phyloP scores from a whole-genome alignment of 2,329 filamentous ascomycete genomes.

The Fusarium continuum region DNA sequence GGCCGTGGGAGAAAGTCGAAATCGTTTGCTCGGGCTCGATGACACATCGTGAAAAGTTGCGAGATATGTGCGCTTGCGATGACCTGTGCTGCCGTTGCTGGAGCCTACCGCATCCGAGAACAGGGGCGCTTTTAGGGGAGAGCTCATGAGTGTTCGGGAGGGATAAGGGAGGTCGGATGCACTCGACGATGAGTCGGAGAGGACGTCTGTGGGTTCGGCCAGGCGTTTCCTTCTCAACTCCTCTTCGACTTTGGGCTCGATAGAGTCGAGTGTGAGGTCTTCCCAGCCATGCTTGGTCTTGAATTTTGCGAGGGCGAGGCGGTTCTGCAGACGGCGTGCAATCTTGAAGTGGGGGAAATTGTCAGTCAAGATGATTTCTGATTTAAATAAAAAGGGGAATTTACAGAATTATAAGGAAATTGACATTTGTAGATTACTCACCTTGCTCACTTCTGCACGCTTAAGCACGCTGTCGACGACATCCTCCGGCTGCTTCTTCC shows the following conservation, averaged over 20 bases:
- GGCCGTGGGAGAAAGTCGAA: slow-evolving; percentile 69
- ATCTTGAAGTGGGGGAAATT: slow-evolving; percentile 67
- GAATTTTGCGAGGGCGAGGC: slow-evolving; percentile 93
- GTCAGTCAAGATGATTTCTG: slow-evolving; percentile 23
- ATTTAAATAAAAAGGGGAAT: background rate
- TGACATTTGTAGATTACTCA: slow-evolving; percentile 50
- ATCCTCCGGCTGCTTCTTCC: slow-evolving; percentile 70
- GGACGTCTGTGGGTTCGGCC: slow-evolving; percentile 71
- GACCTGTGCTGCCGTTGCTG: slow-evolving; percentile 72
- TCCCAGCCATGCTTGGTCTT: slow-evolving; percentile 97
- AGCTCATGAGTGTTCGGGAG: slow-evolving; percentile 77
- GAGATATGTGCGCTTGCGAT: slow-evolving; percentile 71
- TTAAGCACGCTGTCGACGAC: slow-evolving; percentile 76
- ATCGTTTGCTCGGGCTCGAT: slow-evolving; percentile 73
- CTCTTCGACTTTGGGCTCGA: slow-evolving; percentile 85
- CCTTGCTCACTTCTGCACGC: slow-evolving; percentile 79
- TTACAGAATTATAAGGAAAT: background rate
- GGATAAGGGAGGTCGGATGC: slow-evolving; percentile 80
- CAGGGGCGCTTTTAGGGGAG: slow-evolving; percentile 81
- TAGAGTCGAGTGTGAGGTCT: slow-evolving; percentile 83
- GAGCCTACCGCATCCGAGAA: slow-evolving; percentile 85
- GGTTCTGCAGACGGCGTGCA: slow-evolving; percentile 90
- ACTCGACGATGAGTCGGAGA: slow-evolving; percentile 88
- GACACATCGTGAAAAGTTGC: slow-evolving; percentile 64
- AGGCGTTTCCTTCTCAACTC: slow-evolving; percentile 79